A percentile compares a stretch with the other conserved stretches of the same genome.
Conservation (phyloP, 2,329 filamentous ascomycete species). For the Akanthomyces uredinophilus region DNA sequence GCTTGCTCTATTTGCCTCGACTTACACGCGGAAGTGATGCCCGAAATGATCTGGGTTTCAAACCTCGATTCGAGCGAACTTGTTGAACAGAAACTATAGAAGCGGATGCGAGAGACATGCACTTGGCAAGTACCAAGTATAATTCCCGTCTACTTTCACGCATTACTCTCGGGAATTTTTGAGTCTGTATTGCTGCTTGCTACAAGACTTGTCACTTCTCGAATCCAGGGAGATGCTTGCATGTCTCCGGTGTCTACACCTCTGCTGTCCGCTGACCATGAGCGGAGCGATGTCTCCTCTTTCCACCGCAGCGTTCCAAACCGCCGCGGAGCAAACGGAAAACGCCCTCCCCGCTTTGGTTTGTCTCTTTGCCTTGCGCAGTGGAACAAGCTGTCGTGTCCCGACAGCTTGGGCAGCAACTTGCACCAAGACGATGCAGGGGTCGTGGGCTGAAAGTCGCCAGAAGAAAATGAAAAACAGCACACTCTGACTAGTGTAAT, state of each 20-base stretch:
- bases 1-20: too few species aligned
- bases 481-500: background rate
- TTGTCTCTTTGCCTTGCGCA: background rate
- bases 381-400: background rate
- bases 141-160: too few species aligned
- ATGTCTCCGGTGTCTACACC: background rate
- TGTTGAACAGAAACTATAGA: too few species aligned
- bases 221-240: background rate
- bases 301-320: background rate
- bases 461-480: background rate
- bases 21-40: too few species aligned
- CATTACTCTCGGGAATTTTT: too few species aligned
- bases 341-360: background rate
- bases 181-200: background rate
- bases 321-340: background rate
- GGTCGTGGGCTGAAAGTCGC: background rate
- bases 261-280: background rate
- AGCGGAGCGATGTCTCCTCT: background rate
- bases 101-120: too few species aligned
- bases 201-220: background rate
- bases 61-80: too few species aligned
- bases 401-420: conserved; percentile 13
- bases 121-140: too few species aligned
- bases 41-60: too few species aligned
- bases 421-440: background rate